Evolutionary conservation across 2,329 filamentous ascomycete genomes (phyloP).

Genomic region (Colletotrichum scovillei): DNA sequence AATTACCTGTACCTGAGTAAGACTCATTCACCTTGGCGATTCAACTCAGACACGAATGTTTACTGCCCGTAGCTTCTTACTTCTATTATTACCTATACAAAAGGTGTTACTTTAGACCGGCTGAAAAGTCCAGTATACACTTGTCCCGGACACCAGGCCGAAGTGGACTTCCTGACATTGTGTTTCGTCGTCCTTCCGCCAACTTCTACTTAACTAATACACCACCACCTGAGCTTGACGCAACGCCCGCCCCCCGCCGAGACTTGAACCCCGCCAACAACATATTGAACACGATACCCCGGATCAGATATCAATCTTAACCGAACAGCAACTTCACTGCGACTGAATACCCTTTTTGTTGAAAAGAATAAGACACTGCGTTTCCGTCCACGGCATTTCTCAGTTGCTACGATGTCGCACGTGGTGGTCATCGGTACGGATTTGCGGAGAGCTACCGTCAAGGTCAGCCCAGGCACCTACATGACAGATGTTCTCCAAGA

Average conservation of each 20-base stretch:
- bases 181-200: slow-evolving; percentile 15
- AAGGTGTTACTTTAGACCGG: not conserved
- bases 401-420: slow-evolving; percentile 72
- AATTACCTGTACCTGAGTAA: not conserved
- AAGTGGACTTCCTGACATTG: not conserved
- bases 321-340: not conserved
- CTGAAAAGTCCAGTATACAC: not conserved
- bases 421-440: slow-evolving; percentile 89
- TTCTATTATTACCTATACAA: not conserved
- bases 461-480: slow-evolving; percentile 84
- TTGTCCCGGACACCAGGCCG: not conserved
- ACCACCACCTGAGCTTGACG: slow-evolving; percentile 15
- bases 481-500: slow-evolving; percentile 88
- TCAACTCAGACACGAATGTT: not conserved
- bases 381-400: not conserved
- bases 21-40: not conserved
- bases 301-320: not conserved
- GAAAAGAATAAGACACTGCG: no score
- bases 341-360: not conserved
- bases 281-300: not conserved
- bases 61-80: not conserved
- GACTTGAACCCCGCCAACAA: slow-evolving; percentile 29
- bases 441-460: slow-evolving; percentile 81
- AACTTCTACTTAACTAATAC: slow-evolving; percentile 23
- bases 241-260: slow-evolving; percentile 27